Percentiles rank a stretch among this genome's conserved stretches.
Evolutionary conservation across 805 yeast species (phyloP).

Genomic region (Candida ponderosae): DNA sequence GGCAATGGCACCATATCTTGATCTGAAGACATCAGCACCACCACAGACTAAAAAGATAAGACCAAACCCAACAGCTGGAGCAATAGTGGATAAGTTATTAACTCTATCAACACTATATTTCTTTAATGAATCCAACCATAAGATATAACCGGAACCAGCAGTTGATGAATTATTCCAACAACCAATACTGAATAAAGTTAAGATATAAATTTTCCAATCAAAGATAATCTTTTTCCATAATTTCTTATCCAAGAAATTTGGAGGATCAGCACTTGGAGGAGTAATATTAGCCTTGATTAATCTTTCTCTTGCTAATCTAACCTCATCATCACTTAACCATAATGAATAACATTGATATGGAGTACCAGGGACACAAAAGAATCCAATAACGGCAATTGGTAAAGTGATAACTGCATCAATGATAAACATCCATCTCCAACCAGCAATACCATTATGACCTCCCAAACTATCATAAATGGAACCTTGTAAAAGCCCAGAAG

Average conservation of each 20-base stretch:
- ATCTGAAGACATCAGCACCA: conserved; percentile 41
- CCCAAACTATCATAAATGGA: conserved; percentile 25
- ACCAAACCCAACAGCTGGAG: conserved; percentile 43
- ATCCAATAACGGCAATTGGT: conserved; percentile 48
- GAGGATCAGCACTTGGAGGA: conserved; percentile 16
- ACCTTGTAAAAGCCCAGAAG: conserved; percentile 53
- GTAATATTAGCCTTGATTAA: conserved; percentile 27
- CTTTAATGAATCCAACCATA: conserved; percentile 40
- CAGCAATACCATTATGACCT: conserved; percentile 45
- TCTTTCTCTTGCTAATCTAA: conserved; percentile 39
- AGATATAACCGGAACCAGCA: conserved; percentile 39
- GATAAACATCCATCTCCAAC: conserved; percentile 73
- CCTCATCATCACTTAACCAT: conserved; percentile 48
- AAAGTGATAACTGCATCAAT: conserved; percentile 55
- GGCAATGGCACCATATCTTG: conserved; percentile 47
- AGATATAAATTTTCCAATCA: conserved; percentile 49
- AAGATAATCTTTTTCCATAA: conserved; percentile 45
- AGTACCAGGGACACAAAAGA: conserved; percentile 55
- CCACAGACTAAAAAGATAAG: conserved; percentile 2
- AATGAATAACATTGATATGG: conserved; percentile 47
- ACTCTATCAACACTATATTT: conserved; percentile 31
- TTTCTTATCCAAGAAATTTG: conserved; percentile 30
- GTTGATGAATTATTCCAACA: conserved; percentile 51
- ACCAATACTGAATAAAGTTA: conserved; percentile 42
- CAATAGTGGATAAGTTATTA: conserved; percentile 41